Evolutionary conservation across 306 rosid species (phyloP).

Genomic region (Vigna mungo): DNA sequence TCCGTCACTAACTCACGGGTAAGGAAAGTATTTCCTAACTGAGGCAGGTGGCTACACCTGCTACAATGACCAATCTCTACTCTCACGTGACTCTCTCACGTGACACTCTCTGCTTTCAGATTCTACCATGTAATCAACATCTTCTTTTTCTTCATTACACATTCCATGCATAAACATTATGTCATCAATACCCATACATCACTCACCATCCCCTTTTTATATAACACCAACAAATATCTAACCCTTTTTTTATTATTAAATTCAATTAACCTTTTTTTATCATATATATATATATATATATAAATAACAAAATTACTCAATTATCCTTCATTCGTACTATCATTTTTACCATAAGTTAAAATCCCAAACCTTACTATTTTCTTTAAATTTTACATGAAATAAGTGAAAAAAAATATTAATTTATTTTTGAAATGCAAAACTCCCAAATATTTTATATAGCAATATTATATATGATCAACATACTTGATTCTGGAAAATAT

Average conservation of each 20-base stretch:
- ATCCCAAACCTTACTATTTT: too few species aligned
- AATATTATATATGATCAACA: too few species aligned
- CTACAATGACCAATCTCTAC: conserved; percentile 47
- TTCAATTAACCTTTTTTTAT: background rate
- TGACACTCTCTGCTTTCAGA: conserved; percentile 46
- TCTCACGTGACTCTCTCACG: conserved; percentile 39
- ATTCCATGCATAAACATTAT: conserved; percentile 3
- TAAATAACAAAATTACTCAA: too few species aligned
- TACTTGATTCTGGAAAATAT: too few species aligned
- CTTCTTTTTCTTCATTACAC: background rate
- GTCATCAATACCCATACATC: background rate
- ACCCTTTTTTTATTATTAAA: background rate
- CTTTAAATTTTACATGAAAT: too few species aligned
- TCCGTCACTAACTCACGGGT: conserved; percentile 44
- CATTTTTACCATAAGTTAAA: too few species aligned
- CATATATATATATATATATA: too few species aligned
- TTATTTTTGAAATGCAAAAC: too few species aligned
- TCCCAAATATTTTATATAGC: too few species aligned
- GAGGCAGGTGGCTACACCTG: conserved; percentile 46
- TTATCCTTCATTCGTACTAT: too few species aligned
- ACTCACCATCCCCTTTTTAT: background rate
- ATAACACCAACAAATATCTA: background rate
- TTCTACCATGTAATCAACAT: conserved; percentile 31
- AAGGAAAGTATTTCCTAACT: conserved; percentile 40
- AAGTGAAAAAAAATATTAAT: too few species aligned